phyloP scores from a whole-genome alignment of 108 stramenopile species.

The Pseudonitzschia multiseries region DNA sequence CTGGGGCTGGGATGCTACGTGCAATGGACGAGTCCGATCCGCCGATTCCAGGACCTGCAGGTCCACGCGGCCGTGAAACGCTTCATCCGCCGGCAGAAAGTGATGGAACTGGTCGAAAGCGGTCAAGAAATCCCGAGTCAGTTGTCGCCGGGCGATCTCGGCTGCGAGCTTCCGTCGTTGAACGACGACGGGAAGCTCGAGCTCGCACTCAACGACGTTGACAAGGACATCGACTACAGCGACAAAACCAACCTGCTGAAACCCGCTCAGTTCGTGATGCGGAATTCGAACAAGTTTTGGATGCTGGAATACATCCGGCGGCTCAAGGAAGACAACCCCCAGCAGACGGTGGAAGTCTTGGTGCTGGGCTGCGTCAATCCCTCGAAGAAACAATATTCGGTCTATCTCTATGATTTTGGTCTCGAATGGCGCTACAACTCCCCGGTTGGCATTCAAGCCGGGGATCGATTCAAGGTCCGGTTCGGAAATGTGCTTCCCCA shows the following conservation, averaged over 20 bases:
- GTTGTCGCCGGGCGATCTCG: constrained; percentile 48
- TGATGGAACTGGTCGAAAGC: constrained; percentile 45
- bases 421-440: constrained; percentile 69
- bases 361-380: constrained; percentile 71
- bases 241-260: constrained; percentile 51
- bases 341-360: constrained; percentile 48
- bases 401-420: constrained; percentile 75
- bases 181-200: constrained; percentile 14
- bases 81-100: constrained; percentile 60
- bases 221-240: constrained; percentile 59
- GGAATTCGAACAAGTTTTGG: constrained; percentile 72
- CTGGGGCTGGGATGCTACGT: constrained; percentile 76
- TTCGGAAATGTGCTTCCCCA: constrained; percentile 57
- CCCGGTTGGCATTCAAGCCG: constrained; percentile 57
- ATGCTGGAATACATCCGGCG: constrained; percentile 73
- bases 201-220: neutral
- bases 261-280: constrained; percentile 57
- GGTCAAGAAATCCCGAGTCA: constrained; percentile 48
- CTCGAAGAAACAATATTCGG: constrained; percentile 59
- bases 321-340: constrained; percentile 30
- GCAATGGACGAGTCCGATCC: constrained; percentile 84
- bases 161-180: constrained; percentile 37
- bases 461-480: constrained; percentile 49
- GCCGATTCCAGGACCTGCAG: constrained; percentile 51
- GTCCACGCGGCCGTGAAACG: constrained; percentile 73